Conservation (phyloP, 225 moss, liverwort and hornwort genomes). For the Pleurozium schreberi region DNA sequence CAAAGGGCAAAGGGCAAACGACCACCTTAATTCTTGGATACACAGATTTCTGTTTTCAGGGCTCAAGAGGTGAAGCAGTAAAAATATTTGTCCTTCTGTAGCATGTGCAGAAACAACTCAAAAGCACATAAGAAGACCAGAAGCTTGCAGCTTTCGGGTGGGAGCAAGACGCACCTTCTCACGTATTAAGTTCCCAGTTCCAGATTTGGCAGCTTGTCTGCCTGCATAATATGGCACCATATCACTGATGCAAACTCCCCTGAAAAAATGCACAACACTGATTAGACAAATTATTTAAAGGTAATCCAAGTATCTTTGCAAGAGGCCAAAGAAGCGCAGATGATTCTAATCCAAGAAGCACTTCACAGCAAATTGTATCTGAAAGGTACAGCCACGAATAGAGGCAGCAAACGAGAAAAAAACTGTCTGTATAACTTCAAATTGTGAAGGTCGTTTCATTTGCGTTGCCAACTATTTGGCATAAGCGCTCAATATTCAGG, state of each 20-base stretch:
- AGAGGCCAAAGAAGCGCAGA: neutral
- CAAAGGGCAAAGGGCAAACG: neutral
- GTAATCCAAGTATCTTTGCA: neutral
- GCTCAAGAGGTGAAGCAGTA: neutral
- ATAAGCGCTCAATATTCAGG: neutral
- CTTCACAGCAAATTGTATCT: neutral
- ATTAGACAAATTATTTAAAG: neutral
- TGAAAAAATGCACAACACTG: conserved; percentile 8
- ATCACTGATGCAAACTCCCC: conserved; percentile 99
- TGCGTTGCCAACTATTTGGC: neutral
- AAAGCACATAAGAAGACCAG: neutral
- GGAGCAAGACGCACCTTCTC: conserved; percentile 41
- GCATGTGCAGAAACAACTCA: neutral
- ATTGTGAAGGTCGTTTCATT: neutral
- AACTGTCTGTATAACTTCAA: neutral
- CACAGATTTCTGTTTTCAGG: neutral
- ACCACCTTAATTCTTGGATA: neutral
- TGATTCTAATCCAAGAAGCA: neutral
- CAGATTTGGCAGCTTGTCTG: conserved; percentile 64
- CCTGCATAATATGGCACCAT: conserved; percentile 94
- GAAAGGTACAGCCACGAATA: neutral
- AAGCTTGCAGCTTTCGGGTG: neutral
- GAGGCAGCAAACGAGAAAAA: neutral
- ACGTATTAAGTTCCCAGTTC: conserved; percentile 43
- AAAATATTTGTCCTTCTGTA: neutral